phyloP scores from a whole-genome alignment of 257 asterid genomes.

The Nyctanthes arbortristis region DNA sequence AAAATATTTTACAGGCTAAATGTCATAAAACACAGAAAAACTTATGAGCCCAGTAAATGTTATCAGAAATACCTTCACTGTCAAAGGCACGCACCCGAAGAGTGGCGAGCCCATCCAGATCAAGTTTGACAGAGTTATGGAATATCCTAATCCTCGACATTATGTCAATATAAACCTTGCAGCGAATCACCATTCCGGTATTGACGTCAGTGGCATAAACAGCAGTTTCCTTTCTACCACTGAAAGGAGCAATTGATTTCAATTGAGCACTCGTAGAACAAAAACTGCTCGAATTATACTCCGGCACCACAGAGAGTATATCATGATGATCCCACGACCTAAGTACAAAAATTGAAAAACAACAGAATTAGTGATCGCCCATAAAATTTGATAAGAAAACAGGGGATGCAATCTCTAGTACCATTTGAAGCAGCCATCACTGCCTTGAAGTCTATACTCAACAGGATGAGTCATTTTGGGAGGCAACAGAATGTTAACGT shows the following conservation, averaged over 20 bases:
- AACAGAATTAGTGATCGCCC: background rate
- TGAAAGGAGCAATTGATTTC: constrained; percentile 84
- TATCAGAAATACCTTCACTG: constrained; percentile 53
- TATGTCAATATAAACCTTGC: constrained; percentile 82
- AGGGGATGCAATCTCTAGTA: constrained; percentile 1
- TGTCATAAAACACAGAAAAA: background rate
- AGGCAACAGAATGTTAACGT: constrained; percentile 83
- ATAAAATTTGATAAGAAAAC: background rate
- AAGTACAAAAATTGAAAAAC: background rate
- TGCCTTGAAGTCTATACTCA: constrained; percentile 89
- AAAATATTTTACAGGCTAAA: background rate
- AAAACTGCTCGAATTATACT: constrained; percentile 66
- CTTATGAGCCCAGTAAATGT: constrained; percentile 2
- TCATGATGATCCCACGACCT: constrained; percentile 99
- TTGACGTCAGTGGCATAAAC: constrained; percentile 84
- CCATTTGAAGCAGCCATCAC: constrained; percentile 97
- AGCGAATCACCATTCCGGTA: constrained; percentile 82
- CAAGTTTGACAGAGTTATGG: constrained; percentile 86
- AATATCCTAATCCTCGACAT: constrained; percentile 83
- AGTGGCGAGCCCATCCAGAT: constrained; percentile 91
- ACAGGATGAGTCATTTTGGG: constrained; percentile 93
- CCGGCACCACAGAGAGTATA: constrained; percentile 69
- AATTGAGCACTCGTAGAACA: constrained; percentile 87
- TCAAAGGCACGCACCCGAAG: constrained; percentile 89
- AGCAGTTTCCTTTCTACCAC: constrained; percentile 94